A percentile compares a stretch with the other conserved stretches of the same genome.
Conservation (phyloP, 106 monocot species). For the Iris macrosiphon region DNA sequence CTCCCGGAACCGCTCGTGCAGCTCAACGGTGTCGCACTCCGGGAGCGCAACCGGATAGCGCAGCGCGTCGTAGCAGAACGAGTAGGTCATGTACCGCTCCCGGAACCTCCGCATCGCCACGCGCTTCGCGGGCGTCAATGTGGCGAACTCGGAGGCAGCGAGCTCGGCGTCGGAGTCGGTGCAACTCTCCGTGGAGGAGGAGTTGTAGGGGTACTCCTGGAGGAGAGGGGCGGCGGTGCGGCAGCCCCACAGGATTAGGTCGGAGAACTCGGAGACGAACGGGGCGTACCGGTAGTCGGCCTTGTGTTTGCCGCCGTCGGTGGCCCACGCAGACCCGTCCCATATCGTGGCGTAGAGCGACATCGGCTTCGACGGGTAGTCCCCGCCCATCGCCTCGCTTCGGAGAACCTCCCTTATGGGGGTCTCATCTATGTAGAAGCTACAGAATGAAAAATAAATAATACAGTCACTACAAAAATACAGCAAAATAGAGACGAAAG, state of each 20-base stretch:
- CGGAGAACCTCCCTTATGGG: conserved; percentile 48
- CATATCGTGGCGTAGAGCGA: conserved; percentile 65
- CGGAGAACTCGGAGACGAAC: conserved; percentile 42
- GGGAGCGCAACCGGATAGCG: conserved; percentile 37
- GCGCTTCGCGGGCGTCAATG: conserved; percentile 26
- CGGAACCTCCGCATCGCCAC: conserved; percentile 39
- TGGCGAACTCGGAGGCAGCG: conserved; percentile 24
- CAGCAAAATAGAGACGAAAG: conserved; percentile 20
- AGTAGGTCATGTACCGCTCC: conserved; percentile 40
- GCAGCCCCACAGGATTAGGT: conserved; percentile 48
- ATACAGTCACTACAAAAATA: no score
- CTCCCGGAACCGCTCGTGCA: conserved; percentile 17
- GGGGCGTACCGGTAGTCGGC: conserved; percentile 50
- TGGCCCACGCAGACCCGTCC: conserved; percentile 60
- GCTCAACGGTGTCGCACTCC: conserved; percentile 28
- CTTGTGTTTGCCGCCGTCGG: conserved; percentile 45
- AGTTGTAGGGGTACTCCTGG: conserved; percentile 19
- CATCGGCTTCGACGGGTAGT: conserved; percentile 66
- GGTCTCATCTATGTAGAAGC: conserved; percentile 56
- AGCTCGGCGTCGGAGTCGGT: conserved; percentile 18
- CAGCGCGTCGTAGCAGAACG: conserved; percentile 37
- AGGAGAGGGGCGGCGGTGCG: conserved; percentile 36
- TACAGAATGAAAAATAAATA: background rate
- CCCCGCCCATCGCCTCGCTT: conserved; percentile 37
- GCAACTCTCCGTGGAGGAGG: conserved; percentile 24